phyloP scores from a whole-genome alignment of 345 rosid genomes.

The Linum tenue region DNA sequence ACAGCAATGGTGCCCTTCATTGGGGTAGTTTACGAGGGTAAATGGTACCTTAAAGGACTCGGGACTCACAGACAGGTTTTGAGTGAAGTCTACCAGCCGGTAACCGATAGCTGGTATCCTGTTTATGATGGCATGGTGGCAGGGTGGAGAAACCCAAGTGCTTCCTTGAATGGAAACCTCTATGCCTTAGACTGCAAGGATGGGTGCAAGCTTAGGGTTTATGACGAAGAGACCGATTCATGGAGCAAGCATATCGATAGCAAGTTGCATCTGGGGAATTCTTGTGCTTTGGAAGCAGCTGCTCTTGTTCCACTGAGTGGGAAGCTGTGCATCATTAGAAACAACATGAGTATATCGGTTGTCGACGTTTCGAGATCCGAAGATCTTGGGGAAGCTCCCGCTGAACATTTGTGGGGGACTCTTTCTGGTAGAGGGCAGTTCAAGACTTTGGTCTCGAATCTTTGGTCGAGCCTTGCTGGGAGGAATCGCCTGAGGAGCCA shows the following conservation, averaged over 20 bases:
- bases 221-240: slow-evolving; percentile 49
- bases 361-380: slow-evolving; percentile 49
- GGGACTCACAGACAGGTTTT: slow-evolving; percentile 61
- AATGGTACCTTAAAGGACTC: slow-evolving; percentile 67
- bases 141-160: slow-evolving; percentile 70
- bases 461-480: slow-evolving; percentile 61
- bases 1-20: slow-evolving; percentile 70
- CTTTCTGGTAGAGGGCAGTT: slow-evolving; percentile 57
- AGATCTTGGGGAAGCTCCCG: slow-evolving; percentile 29
- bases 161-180: slow-evolving; percentile 47
- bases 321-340: slow-evolving; percentile 54
- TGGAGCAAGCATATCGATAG: slow-evolving; percentile 67
- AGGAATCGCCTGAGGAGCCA: slow-evolving; percentile 63
- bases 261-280: slow-evolving; percentile 58
- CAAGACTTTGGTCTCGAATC: slow-evolving; percentile 51
- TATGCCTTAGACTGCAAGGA: slow-evolving; percentile 72
- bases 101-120: slow-evolving; percentile 48
- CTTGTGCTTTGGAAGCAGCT: slow-evolving; percentile 60
- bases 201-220: slow-evolving; percentile 63
- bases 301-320: slow-evolving; percentile 63
- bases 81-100: slow-evolving; percentile 56
- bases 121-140: slow-evolving; percentile 65
- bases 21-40: slow-evolving; percentile 57
- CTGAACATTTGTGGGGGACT: slow-evolving; percentile 62
- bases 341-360: slow-evolving; percentile 62